These are phyloP conservation scores for Pseudomicrostroma phylloplanum DNA, from an alignment of 1,284 basidiomycete genomes.

Conservation along the genomic window DNA sequence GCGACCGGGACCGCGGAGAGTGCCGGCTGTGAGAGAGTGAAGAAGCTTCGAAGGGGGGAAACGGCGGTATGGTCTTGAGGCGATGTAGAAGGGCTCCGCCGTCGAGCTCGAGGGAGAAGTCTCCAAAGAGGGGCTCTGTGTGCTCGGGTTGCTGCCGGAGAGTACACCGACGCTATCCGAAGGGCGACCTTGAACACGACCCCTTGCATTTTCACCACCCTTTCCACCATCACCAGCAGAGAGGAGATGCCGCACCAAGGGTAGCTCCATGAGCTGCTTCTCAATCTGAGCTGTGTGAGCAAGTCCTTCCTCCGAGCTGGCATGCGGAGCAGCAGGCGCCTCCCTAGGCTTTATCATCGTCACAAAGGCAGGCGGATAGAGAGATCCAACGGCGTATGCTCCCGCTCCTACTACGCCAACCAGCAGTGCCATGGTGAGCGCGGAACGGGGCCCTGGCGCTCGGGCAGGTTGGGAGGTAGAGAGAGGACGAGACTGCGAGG, in stretches of 20 bases:
- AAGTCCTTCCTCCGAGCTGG: slow-evolving; percentile 61
- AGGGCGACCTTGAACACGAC: slow-evolving; percentile 11
- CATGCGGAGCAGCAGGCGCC: slow-evolving; percentile 63
- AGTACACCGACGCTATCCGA: slow-evolving; percentile 15
- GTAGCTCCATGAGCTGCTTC: slow-evolving; percentile 62
- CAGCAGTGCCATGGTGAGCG: slow-evolving; percentile 12
- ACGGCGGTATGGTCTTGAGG: slow-evolving; percentile 64
- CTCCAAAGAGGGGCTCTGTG: slow-evolving; percentile 18
- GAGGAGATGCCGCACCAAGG: slow-evolving; percentile 42
- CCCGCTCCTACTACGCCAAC: slow-evolving; percentile 28
- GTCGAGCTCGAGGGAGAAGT: slow-evolving; percentile 23
- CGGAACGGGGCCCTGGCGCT: no score
- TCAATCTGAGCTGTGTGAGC: slow-evolving; percentile 64
- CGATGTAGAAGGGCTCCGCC: slow-evolving; percentile 22
- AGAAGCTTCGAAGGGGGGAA: slow-evolving; percentile 64
- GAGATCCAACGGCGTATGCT: slow-evolving; percentile 59
- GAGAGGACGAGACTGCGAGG: no score
- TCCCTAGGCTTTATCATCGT: slow-evolving; percentile 65
- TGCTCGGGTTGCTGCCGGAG: slow-evolving; percentile 17
- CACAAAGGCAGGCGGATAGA: slow-evolving; percentile 62
- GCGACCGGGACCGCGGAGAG: slow-evolving; percentile 66
- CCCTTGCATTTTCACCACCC: no score
- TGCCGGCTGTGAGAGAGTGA: slow-evolving; percentile 76
- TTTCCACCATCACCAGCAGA: slow-evolving; percentile 14
- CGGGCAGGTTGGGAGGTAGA: no score